Conservation (phyloP, 805 yeast genomes). For the Maudiozyma bulderi region DNA sequence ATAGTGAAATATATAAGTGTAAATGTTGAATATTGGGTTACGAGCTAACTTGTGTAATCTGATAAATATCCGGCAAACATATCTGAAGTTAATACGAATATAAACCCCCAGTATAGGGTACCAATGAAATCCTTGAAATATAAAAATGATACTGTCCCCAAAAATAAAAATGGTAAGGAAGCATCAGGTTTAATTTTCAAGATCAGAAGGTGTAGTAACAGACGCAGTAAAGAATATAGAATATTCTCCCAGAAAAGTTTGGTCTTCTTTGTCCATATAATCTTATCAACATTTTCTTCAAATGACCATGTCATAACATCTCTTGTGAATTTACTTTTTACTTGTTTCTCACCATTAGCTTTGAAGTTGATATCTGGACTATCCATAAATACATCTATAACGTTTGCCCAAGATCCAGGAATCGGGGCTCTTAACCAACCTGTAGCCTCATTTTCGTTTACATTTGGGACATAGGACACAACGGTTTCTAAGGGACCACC, state of each 20-base stretch:
- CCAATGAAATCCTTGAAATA: slow-evolving; percentile 8
- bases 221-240: slow-evolving; percentile 6
- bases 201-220: slow-evolving; percentile 10
- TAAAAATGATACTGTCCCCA: slow-evolving; percentile 6
- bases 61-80: background rate
- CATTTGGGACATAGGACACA: slow-evolving; percentile 23
- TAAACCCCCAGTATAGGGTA: slow-evolving; percentile 10
- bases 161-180: slow-evolving; percentile 11
- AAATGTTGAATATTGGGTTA: background rate
- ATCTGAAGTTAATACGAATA: slow-evolving; percentile 5
- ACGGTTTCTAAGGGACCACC: slow-evolving; percentile 91
- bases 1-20: background rate
- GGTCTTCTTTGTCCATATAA: slow-evolving; percentile 18
- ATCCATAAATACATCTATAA: slow-evolving; percentile 28
- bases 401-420: slow-evolving; percentile 45
- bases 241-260: slow-evolving; percentile 27
- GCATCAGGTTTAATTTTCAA: slow-evolving; percentile 6
- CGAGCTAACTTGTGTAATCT: background rate
- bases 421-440: slow-evolving; percentile 52
- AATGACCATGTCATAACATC: slow-evolving; percentile 32
- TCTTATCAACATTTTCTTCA: slow-evolving; percentile 28
- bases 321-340: slow-evolving; percentile 29
- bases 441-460: slow-evolving; percentile 36
- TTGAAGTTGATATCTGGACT: slow-evolving; percentile 1
- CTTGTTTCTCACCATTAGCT: slow-evolving; percentile 26